Percentiles rank a stretch among this genome's conserved stretches.
Evolutionary conservation across 2,329 filamentous ascomycete species (phyloP).

Genomic region (Domatiomyces globalis): DNA sequence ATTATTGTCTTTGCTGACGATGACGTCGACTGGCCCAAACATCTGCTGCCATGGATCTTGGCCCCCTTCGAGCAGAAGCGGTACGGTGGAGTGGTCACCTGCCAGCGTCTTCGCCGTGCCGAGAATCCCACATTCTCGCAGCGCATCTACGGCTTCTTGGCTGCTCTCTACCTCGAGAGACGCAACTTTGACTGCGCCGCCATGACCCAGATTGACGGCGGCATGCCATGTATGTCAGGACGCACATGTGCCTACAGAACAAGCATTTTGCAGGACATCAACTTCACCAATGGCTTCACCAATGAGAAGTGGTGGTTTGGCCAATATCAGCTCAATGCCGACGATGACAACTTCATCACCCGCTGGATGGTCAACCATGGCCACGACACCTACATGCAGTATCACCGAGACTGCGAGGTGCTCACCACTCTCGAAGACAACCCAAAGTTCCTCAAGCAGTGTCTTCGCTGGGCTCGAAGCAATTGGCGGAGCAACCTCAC

Average conservation of each 20-base stretch:
- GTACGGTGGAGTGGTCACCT: conserved; percentile 85
- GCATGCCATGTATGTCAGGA: conserved; percentile 92
- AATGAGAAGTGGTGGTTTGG: conserved; percentile 71
- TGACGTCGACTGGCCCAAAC: conserved; percentile 82
- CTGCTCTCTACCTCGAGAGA: conserved; percentile 79
- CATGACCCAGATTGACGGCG: conserved; percentile 86
- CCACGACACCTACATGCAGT: conserved; percentile 93
- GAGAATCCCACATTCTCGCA: conserved; percentile 44
- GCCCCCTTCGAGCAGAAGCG: conserved; percentile 73
- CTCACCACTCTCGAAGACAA: conserved; percentile 87
- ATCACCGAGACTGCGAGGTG: conserved; percentile 78
- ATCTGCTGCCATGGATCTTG: conserved; percentile 77
- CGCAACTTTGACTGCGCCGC: conserved; percentile 95
- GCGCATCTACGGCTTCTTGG: conserved; percentile 73
- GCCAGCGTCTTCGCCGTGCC: conserved; percentile 66
- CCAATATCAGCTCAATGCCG: conserved; percentile 79
- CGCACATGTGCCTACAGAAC: conserved; percentile 85
- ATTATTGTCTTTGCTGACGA: conserved; percentile 93
- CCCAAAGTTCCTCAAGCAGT: conserved; percentile 80
- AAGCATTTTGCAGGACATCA: conserved; percentile 68
- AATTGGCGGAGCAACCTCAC: conserved; percentile 97
- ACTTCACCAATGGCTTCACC: conserved; percentile 78
- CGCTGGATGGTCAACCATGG: conserved; percentile 84
- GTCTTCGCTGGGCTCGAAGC: conserved; percentile 85
- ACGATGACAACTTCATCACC: conserved; percentile 97